A percentile compares a stretch with the other conserved stretches of the same genome.
phyloP scores from a whole-genome alignment of 108 stramenopile genomes.

The Cyclostephanos tholiformis region DNA sequence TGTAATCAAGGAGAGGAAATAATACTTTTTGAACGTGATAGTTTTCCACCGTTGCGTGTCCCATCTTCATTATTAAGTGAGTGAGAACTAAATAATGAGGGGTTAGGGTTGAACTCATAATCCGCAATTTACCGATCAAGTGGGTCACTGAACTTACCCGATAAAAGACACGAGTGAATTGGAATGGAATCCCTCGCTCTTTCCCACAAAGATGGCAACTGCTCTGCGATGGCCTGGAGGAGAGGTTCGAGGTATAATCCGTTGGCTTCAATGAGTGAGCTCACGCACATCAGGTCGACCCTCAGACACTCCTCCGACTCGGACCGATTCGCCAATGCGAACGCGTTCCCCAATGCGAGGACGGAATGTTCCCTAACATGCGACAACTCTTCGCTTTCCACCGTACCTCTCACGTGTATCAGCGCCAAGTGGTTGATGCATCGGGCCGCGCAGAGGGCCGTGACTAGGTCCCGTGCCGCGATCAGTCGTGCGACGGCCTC shows the following conservation, averaged over 20 bases:
- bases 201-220: conserved; percentile 42
- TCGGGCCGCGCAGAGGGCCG: conserved; percentile 36
- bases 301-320: conserved; percentile 39
- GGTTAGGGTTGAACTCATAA: too few species aligned
- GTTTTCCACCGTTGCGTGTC: conserved; percentile 39
- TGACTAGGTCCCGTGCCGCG: conserved; percentile 31
- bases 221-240: conserved; percentile 40
- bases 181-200: conserved; percentile 42
- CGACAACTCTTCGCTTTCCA: conserved; percentile 17
- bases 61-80: conserved; percentile 48
- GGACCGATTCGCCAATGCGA: conserved; percentile 38
- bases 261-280: conserved; percentile 36
- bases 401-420: conserved; percentile 24
- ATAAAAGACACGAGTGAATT: conserved; percentile 39
- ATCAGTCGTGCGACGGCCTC: conserved; percentile 18
- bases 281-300: conserved; percentile 34
- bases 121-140: not conserved
- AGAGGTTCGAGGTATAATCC: conserved; percentile 30
- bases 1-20: conserved; percentile 44
- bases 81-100: conserved; percentile 11
- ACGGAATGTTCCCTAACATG: conserved; percentile 29
- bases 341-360: conserved; percentile 37
- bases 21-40: conserved; percentile 38
- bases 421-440: conserved; percentile 35
- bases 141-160: conserved; percentile 14